These are phyloP conservation scores for Cinchona pubescens DNA, from an alignment of 257 asterid species.

Conservation along the genomic window DNA sequence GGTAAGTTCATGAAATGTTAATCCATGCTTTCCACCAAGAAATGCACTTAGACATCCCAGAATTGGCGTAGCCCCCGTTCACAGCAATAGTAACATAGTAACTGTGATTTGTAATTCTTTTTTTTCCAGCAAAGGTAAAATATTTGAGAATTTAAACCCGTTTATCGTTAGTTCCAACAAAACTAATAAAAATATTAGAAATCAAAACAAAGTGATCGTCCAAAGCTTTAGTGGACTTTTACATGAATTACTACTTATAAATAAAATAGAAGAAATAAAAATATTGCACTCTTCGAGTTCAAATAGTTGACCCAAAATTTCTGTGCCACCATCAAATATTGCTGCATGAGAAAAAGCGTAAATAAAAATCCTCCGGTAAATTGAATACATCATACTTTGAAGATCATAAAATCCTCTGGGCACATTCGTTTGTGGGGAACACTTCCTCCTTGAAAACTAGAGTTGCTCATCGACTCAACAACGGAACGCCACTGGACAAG, in stretches of 20 bases:
- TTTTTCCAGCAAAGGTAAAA: neutral
- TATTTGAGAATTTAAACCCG: neutral
- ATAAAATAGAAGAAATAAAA: neutral
- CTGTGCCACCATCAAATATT: neutral
- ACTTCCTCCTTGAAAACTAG: neutral
- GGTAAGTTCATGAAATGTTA: neutral
- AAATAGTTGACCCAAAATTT: neutral
- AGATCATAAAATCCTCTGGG: neutral
- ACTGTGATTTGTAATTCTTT: no score
- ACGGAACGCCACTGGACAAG: conserved; percentile 4
- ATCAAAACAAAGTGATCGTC: no score
- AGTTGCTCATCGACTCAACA: neutral
- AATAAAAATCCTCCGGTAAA: no score
- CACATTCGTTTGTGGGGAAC: neutral
- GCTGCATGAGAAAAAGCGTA: no score
- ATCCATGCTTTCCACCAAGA: neutral
- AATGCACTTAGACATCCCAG: neutral
- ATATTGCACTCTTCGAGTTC: neutral
- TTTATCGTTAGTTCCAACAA: neutral
- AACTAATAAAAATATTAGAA: neutral
- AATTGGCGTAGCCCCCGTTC: no score
- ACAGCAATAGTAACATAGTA: no score
- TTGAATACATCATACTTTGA: neutral
- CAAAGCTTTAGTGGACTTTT: no score
- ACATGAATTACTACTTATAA: neutral